These are phyloP conservation scores for Aegilops longissima DNA, from an alignment of 176 grass and related monocot species.

Conservation along the genomic window DNA sequence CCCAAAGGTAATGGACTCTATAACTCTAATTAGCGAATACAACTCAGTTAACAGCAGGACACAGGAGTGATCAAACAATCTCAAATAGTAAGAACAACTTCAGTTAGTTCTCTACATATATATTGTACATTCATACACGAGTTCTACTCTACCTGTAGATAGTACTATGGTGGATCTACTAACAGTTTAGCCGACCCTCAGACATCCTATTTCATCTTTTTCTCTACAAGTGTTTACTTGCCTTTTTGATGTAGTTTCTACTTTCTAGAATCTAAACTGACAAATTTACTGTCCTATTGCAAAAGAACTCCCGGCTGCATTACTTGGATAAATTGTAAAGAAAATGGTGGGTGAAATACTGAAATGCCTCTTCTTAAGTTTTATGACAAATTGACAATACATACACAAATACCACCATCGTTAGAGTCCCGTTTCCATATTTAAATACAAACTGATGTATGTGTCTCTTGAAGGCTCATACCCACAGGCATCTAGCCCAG, in stretches of 20 bases:
- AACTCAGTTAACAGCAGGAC: conserved; percentile 1
- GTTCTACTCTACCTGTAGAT: conserved; percentile 11
- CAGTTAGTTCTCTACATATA: conserved; percentile 20
- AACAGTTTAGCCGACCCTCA: neutral
- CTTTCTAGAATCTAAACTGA: conserved; percentile 11
- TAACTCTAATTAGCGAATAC: neutral
- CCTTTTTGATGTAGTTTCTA: neutral
- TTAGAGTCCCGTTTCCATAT: neutral
- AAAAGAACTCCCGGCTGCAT: neutral
- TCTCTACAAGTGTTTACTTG: neutral
- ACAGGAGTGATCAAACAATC: neutral
- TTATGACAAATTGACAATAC: neutral
- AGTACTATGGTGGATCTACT: neutral
- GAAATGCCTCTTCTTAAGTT: conserved; percentile 1
- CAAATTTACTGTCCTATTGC: neutral
- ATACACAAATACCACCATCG: neutral
- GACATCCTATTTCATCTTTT: neutral
- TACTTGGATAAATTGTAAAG: neutral
- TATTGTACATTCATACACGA: neutral
- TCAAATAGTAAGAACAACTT: neutral
- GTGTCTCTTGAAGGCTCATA: conserved; percentile 70
- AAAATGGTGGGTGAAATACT: conserved; percentile 7
- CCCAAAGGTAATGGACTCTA: conserved; percentile 65
- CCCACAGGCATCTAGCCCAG: conserved; percentile 84
- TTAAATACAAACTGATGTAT: conserved; percentile 28